Evolutionary conservation across 345 rosid genomes (phyloP).

Genomic region (Nephelium lappaceum): DNA sequence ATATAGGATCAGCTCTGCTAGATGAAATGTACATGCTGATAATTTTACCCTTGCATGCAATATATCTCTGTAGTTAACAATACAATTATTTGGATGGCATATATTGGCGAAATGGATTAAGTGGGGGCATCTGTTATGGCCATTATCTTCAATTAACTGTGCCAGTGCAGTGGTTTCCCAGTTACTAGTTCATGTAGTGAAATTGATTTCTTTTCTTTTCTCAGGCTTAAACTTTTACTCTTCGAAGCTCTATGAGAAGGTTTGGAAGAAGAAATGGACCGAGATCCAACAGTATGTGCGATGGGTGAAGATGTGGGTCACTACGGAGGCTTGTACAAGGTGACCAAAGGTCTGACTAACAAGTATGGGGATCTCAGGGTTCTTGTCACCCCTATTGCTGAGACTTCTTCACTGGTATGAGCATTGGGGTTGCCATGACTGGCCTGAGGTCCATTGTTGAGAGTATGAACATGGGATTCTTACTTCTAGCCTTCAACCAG

Average conservation of each 20-base stretch:
- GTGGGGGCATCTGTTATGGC: neutral
- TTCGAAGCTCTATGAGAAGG: slow-evolving; percentile 94
- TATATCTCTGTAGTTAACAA: neutral
- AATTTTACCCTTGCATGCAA: neutral
- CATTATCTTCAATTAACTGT: neutral
- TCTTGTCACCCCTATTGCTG: slow-evolving; percentile 94
- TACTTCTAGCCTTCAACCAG: slow-evolving; percentile 95
- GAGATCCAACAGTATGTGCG: slow-evolving; percentile 79
- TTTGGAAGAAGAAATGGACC: slow-evolving; percentile 97
- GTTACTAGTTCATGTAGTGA: neutral
- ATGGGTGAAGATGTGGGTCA: slow-evolving; percentile 99
- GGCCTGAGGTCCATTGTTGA: slow-evolving; percentile 86
- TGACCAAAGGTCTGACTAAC: slow-evolving; percentile 70
- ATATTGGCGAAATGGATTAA: neutral
- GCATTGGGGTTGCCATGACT: slow-evolving; percentile 93
- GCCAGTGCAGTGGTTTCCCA: neutral
- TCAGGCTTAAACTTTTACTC: slow-evolving; percentile 84
- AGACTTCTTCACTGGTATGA: slow-evolving; percentile 97
- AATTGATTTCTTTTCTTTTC: slow-evolving; percentile 11
- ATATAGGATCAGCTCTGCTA: neutral
- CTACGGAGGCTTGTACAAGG: slow-evolving; percentile 95
- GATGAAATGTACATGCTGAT: slow-evolving; percentile 2
- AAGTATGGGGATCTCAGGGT: slow-evolving; percentile 92
- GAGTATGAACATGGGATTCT: slow-evolving; percentile 99
- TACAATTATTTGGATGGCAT: neutral